phyloP scores from a whole-genome alignment of 2,329 filamentous ascomycete genomes.

The Fonsecaea pugnacius region DNA sequence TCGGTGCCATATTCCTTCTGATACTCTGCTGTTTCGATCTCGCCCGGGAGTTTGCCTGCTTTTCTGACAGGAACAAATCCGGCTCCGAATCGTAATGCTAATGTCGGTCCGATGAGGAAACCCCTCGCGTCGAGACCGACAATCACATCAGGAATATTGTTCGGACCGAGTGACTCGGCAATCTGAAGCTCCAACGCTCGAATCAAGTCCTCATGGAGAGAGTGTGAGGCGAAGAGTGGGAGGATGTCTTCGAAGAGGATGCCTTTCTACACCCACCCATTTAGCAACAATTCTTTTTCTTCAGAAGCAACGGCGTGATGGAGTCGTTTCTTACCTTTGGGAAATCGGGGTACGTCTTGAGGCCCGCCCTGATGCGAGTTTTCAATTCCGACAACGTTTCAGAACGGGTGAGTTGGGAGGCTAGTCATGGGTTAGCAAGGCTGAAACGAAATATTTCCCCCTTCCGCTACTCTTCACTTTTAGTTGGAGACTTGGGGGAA shows the following conservation, averaged over 20 bases:
- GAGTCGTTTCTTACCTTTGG: constrained; percentile 26
- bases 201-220: constrained; percentile 75
- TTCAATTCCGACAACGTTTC: constrained; percentile 34
- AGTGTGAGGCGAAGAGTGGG: constrained; percentile 83
- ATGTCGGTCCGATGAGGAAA: constrained; percentile 89
- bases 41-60: constrained; percentile 91
- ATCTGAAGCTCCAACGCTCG: constrained; percentile 85
- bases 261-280: constrained; percentile 46
- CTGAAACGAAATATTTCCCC: constrained; percentile 15
- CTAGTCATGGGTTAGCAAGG: constrained; percentile 27
- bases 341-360: constrained; percentile 35
- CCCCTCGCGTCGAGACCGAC: constrained; percentile 92
- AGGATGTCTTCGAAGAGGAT: constrained; percentile 98
- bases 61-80: constrained; percentile 94
- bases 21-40: constrained; percentile 81
- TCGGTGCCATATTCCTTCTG: constrained; percentile 97
- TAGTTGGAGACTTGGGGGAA: constrained; percentile 8
- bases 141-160: constrained; percentile 78
- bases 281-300: constrained; percentile 16
- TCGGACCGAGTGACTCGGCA: constrained; percentile 62
- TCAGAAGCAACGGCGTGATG: neutral
- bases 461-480: neutral
- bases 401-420: constrained; percentile 39
- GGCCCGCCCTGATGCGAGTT: constrained; percentile 27
- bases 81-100: constrained; percentile 81